Evolutionary conservation across 305 asterid genomes (phyloP), one percentile per base, ranked within the genome.

Genomic region (Solanum hybrid): DNA sequence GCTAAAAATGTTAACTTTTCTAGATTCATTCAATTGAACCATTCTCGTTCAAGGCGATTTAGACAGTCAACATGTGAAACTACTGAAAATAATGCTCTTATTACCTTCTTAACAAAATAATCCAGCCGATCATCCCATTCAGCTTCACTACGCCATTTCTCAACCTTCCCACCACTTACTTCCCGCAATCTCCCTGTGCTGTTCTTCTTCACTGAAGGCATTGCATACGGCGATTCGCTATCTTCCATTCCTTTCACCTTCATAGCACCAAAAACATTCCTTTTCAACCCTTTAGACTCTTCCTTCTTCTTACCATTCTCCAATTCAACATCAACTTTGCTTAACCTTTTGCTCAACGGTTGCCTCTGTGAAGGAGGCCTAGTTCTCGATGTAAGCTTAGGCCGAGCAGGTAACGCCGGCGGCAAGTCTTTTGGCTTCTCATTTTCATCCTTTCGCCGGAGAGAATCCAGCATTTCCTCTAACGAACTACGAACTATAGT

Each of bases 391-490:
- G 93, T 88, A 14, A 95, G 89, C 96, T 86, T 93, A 24, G 98
- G 99, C 82, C 99, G 93, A 4, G 94, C 88, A 32, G 99, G 99
- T 16, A 97, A 95, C 56, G 95, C 98, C 72, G 99, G 99, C 17
- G 98, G 98, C 87, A 93, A 34, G 90, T 95, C 98, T 91, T 90
- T 93, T 12, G 96, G 95, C 90, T 80, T 91, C 91, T 96, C 96
- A 87, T 73, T 76, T 91, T 94, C 98, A 24, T 95, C 97, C 66
- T 92, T 93, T 42, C 89, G 93, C 93, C 91, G 94, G 90, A 97
- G 96, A 60, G 97, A 92, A 34, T 96, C 99, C 95, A 97, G 92
- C 99, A 96, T 97, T 86, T 92, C 99, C 95, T 97, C 99, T 86
- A 97, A 92, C 72, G 99, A 96, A 94, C 99, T 97, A 89, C 98